Percentiles rank a stretch among this genome's conserved stretches.
phyloP scores from a whole-genome alignment of 495 filamentous ascomycete genomes.

The Aspergillus egyptiacus region DNA sequence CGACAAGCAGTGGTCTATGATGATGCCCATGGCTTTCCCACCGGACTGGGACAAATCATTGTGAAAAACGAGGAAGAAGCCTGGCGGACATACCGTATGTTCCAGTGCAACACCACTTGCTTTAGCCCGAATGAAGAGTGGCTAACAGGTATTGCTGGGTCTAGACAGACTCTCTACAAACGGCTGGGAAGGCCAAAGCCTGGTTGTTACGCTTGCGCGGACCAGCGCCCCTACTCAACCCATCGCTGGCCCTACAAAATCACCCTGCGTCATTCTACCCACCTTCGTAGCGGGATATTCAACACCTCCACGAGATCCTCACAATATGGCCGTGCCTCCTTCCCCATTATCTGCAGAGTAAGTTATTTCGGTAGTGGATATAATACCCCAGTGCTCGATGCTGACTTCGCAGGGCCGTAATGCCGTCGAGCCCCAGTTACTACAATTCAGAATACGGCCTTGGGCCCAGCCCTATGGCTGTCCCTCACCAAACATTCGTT shows the following conservation, averaged over 20 bases:
- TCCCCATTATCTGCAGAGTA: constrained; percentile 40
- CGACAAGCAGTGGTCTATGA: constrained; percentile 46
- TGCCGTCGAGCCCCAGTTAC: constrained; percentile 23
- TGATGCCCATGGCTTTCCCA: constrained; percentile 41
- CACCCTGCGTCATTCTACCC: constrained; percentile 24
- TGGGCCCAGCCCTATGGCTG: constrained; percentile 25
- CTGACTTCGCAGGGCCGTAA: constrained; percentile 20
- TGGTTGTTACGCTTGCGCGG: constrained; percentile 41
- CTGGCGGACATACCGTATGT: constrained; percentile 43
- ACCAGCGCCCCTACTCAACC: constrained; percentile 40
- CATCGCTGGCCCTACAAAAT: constrained; percentile 41
- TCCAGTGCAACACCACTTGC: not conserved
- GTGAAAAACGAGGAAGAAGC: constrained; percentile 46
- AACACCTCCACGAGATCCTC: constrained; percentile 28
- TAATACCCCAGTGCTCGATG: too few species aligned
- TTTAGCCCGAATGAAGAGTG: not conserved
- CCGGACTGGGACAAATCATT: constrained; percentile 44
- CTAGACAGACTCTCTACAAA: constrained; percentile 39
- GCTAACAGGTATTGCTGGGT: not conserved
- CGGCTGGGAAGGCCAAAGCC: constrained; percentile 43
- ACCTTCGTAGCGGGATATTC: constrained; percentile 32
- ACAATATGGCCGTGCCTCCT: constrained; percentile 29
- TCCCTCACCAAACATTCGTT: constrained; percentile 27
- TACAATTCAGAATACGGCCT: constrained; percentile 27
- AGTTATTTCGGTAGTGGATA: too few species aligned